Conservation (phyloP, 169 alveolate species). For the Sarcocystis neurona region DNA sequence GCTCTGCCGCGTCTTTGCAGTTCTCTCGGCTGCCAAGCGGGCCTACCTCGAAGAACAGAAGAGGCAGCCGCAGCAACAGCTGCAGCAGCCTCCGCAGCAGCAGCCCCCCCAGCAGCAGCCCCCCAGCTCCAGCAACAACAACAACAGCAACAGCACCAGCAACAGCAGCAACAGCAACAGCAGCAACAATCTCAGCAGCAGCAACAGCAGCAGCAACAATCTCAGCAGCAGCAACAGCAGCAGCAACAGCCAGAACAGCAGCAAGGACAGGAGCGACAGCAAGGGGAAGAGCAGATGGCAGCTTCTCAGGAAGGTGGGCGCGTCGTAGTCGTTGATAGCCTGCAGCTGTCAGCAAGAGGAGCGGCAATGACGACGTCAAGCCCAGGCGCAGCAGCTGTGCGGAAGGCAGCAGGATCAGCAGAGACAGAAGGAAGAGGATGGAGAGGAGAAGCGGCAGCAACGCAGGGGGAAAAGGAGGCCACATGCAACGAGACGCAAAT, state of each 20-base stretch:
- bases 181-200: background rate
- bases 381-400: background rate
- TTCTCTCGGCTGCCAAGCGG: slow-evolving; percentile 9
- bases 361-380: too few species aligned
- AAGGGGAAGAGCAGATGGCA: slow-evolving; percentile 3
- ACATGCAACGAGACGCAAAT: too few species aligned
- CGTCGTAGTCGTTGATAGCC: too few species aligned
- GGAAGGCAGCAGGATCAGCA: background rate
- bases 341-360: too few species aligned
- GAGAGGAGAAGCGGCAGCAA: too few species aligned
- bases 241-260: background rate
- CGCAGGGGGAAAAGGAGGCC: too few species aligned
- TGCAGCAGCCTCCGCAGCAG: too few species aligned
- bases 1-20: slow-evolving; percentile 30
- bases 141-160: slow-evolving; percentile 47
- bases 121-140: slow-evolving; percentile 28
- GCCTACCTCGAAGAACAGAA: too few species aligned
- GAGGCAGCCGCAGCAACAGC: too few species aligned
- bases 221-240: slow-evolving; percentile 2
- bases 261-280: background rate
- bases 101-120: background rate
- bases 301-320: too few species aligned
- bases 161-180: slow-evolving; percentile 29
- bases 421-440: background rate
- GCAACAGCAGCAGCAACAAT: background rate